Base-by-base conservation (phyloP, 306 rosid genomes). In the Pterocarpus macrocarpus region DNA sequence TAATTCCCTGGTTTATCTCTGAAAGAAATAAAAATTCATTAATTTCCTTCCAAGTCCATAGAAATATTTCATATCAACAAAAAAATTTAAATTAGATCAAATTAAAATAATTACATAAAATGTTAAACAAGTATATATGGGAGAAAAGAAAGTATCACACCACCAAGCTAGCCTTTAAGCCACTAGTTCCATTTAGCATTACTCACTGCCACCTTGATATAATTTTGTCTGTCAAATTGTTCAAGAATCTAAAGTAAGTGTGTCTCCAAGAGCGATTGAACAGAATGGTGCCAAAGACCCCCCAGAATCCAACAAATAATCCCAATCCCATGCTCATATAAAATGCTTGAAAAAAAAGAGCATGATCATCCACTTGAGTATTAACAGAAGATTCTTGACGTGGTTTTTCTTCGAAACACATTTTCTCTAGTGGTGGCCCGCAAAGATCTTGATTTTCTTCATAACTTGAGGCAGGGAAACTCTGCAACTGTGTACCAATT, bases 401-500 rank as follows among this genome's bases (percentile, higher is more conserved):
- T 15, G 57, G 11, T 2, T 32, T 7, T 1, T 68, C 69, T 4
- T 56, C 49, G 8, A 3, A 4, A 33, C 82, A 78, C 56, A 10
- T 0, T 68, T 68, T 78, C 4, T 56, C 64, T 45, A 80, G 71
- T 43, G 83, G 83, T 0, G 3, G 28, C 7, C 83, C 83, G 14
- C 83, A 80, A 4, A 70, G 78, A 45, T 49, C 64, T 44, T 17
- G 64, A 35, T 80, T 80, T 34, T 32, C 77, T 44, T 59, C 83
- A 34, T 80, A 80, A 22, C 71, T 33, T 3, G 63, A 44, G 55
- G 53, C 78, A 61, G 70, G 14, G n/a, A 80, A 71, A 36, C 71
- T 70, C 8, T 80, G 83, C 39, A 80, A 28, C n/a, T 79, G 77
- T 12, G 78, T 69, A 64, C 78, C 5, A 3, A 2, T 79, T 59